Percentiles rank a stretch among this genome's conserved stretches.
phyloP scores from a whole-genome alignment of 441 rosid species.

The Capsella rubella region DNA sequence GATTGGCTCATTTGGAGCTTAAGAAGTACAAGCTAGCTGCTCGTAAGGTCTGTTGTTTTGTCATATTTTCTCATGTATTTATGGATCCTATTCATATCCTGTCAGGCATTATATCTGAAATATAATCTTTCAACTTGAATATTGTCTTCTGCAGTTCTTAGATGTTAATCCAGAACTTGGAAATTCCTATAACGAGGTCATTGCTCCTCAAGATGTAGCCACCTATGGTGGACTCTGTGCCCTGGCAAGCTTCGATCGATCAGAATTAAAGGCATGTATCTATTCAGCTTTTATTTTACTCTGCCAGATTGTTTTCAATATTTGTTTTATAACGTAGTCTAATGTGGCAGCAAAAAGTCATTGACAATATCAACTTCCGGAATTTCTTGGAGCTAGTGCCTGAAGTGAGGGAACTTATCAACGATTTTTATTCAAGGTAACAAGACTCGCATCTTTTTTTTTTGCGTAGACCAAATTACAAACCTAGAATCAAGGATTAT shows the following conservation, averaged over 20 bases:
- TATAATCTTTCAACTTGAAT: conserved; percentile 19
- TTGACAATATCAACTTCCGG: conserved; percentile 88
- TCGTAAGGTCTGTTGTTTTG: conserved; percentile 70
- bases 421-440: conserved; percentile 96
- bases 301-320: neutral
- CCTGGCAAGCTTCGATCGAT: conserved; percentile 93
- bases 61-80: conserved; percentile 19
- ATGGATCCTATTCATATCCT: conserved; percentile 18
- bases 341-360: conserved; percentile 80
- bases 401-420: conserved; percentile 97
- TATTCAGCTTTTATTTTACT: neutral
- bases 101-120: neutral
- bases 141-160: conserved; percentile 66
- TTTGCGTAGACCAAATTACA: neutral
- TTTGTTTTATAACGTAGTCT: conserved; percentile 34
- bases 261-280: conserved; percentile 80
- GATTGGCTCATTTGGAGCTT: conserved; percentile 86
- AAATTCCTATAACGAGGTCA: conserved; percentile 81
- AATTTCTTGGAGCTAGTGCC: conserved; percentile 96
- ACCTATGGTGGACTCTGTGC: conserved; percentile 99
- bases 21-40: conserved; percentile 98
- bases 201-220: conserved; percentile 98
- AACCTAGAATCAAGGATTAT: neutral
- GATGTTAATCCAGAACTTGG: conserved; percentile 93
- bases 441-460: neutral